A percentile compares a stretch with the other conserved stretches of the same genome.
phyloP scores from a whole-genome alignment of 306 rosid genomes.

The Prunus mume region DNA sequence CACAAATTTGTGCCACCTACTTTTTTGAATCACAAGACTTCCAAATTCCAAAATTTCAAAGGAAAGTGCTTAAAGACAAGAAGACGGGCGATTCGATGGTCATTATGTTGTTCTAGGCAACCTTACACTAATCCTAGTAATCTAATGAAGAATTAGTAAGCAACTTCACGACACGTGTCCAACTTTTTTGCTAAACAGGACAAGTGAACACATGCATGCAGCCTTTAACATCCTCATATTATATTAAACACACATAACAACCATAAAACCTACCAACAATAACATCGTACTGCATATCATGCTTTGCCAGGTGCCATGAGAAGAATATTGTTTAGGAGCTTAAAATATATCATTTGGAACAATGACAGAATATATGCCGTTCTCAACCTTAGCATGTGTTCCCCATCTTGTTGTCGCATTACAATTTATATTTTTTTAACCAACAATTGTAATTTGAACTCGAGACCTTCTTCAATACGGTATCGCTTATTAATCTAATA shows the following conservation, averaged over 20 bases:
- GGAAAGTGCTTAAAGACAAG: not conserved
- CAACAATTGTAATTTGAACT: too few species aligned
- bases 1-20: not conserved
- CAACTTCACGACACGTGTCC: constrained; percentile 3
- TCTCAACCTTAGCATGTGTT: not conserved
- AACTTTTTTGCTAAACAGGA: not conserved
- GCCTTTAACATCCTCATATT: not conserved
- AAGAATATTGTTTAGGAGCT: not conserved
- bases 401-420: not conserved
- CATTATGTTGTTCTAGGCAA: not conserved
- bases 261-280: not conserved
- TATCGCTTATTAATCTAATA: too few species aligned
- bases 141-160: not conserved
- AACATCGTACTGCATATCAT: not conserved
- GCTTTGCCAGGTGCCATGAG: not conserved
- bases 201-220: not conserved
- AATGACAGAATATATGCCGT: too few species aligned
- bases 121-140: not conserved
- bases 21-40: not conserved
- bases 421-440: not conserved
- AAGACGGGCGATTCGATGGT: not conserved
- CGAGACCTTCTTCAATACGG: too few species aligned
- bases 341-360: not conserved
- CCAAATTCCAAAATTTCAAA: not conserved
- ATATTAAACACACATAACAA: not conserved